Percentiles rank a stretch among this genome's conserved stretches.
phyloP scores from a whole-genome alignment of 345 rosid genomes.

The Excoecaria agallocha region DNA sequence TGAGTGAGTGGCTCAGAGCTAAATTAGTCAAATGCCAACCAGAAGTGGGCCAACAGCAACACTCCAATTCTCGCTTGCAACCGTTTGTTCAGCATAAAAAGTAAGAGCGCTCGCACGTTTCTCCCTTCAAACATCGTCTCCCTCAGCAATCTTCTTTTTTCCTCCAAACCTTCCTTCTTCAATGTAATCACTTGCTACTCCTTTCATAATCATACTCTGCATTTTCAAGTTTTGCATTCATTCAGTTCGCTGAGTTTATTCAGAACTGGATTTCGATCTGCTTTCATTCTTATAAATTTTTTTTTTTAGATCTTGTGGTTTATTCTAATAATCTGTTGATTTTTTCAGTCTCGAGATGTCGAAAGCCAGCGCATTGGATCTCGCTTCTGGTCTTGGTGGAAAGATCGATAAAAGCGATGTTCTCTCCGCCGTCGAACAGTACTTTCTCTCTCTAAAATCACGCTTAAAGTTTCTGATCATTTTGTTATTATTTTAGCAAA shows the following conservation, averaged over 20 bases:
- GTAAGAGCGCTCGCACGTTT: neutral
- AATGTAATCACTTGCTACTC: neutral
- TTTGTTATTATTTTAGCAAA: neutral
- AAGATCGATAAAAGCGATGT: constrained; percentile 74
- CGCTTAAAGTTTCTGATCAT: neutral
- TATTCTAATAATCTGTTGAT: neutral
- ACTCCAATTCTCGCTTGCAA: neutral
- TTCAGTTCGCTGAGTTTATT: neutral
- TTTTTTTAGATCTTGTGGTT: constrained; percentile 18
- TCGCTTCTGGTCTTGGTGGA: constrained; percentile 89
- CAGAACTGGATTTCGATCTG: neutral
- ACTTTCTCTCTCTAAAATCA: neutral
- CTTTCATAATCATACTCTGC: neutral
- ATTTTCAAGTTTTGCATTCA: neutral
- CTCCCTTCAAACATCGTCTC: neutral
- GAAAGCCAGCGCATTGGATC: constrained; percentile 71
- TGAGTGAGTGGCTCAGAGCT: neutral
- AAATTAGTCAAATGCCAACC: neutral
- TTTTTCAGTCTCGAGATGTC: constrained; percentile 36
- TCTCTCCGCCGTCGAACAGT: constrained; percentile 89
- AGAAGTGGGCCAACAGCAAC: neutral
- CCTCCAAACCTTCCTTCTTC: no score
- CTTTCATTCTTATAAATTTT: neutral
- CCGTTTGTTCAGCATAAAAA: no score
- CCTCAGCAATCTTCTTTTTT: neutral